These are phyloP conservation scores for Fusarium equiseti DNA, from an alignment of 2,329 filamentous ascomycete species.

Conservation along the genomic window DNA sequence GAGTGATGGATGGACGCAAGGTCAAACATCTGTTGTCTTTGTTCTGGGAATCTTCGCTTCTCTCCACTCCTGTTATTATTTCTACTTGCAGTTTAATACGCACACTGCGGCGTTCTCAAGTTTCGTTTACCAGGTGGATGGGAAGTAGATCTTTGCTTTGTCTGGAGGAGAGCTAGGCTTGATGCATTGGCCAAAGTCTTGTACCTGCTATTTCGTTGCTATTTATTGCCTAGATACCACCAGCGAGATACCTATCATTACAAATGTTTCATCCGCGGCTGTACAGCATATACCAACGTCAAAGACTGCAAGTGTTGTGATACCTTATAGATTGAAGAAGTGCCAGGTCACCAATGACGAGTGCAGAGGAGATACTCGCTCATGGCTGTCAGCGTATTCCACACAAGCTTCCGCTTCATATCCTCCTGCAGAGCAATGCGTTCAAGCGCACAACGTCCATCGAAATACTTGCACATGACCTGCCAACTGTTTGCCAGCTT, in stretches of 20 bases:
- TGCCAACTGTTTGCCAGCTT: constrained; percentile 77
- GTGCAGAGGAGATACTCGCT: constrained; percentile 76
- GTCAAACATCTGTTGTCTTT: constrained; percentile 25
- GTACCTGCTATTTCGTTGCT: constrained; percentile 45
- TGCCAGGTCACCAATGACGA: constrained; percentile 72
- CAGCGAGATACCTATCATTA: constrained; percentile 42
- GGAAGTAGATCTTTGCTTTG: constrained; percentile 24
- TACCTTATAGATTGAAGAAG: neutral
- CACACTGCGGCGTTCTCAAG: constrained; percentile 13
- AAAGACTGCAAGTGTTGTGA: constrained; percentile 4
- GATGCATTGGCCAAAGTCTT: constrained; percentile 47
- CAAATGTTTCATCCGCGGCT: constrained; percentile 27
- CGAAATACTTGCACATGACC: constrained; percentile 84
- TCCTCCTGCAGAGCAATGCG: constrained; percentile 87
- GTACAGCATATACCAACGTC: neutral
- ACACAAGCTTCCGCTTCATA: constrained; percentile 86
- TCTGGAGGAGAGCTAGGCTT: constrained; percentile 31
- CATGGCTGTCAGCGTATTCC: constrained; percentile 73
- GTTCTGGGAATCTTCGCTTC: constrained; percentile 32
- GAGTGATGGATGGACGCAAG: constrained; percentile 33
- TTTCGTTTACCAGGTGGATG: constrained; percentile 22
- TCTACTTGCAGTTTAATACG: constrained; percentile 27
- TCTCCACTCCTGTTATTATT: constrained; percentile 32
- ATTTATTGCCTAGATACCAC: constrained; percentile 47
- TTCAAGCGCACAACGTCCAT: constrained; percentile 86